phyloP scores from a whole-genome alignment of 768 basidiomycete species.

The Galerina marginata region DNA sequence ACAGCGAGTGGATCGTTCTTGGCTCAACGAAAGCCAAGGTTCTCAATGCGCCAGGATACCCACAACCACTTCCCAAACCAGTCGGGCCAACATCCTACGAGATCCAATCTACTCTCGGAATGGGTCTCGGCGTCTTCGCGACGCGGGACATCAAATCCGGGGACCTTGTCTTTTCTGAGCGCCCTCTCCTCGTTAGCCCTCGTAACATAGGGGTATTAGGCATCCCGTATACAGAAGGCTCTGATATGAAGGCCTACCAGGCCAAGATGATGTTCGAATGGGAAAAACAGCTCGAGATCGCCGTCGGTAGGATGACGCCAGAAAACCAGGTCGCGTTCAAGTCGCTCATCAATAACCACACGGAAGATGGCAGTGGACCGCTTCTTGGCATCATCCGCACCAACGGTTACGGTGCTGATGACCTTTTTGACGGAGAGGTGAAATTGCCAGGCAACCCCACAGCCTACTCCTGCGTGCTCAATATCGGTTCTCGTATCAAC shows the following conservation, averaged over 20 bases:
- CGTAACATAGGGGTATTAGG: neutral
- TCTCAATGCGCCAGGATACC: neutral
- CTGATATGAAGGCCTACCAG: neutral
- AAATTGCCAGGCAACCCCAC: no score
- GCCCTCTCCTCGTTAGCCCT: slow-evolving; percentile 39
- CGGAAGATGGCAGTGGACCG: slow-evolving; percentile 39
- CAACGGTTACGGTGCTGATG: slow-evolving; percentile 32
- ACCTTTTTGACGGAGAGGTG: neutral
- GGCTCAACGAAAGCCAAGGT: slow-evolving; percentile 6
- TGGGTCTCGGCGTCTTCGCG: slow-evolving; percentile 28
- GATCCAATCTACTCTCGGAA: neutral
- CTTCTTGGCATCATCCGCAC: slow-evolving; percentile 38
- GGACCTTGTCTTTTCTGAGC: slow-evolving; percentile 41
- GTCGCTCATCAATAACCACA: slow-evolving; percentile 36
- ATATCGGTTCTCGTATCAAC: slow-evolving; percentile 39
- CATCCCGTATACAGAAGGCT: neutral
- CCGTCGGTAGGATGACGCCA: slow-evolving; percentile 24
- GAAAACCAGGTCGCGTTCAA: slow-evolving; percentile 33
- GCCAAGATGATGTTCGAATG: neutral
- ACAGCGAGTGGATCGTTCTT: slow-evolving; percentile 13
- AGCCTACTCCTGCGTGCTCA: slow-evolving; percentile 5
- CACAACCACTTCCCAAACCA: slow-evolving; percentile 1
- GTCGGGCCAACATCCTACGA: neutral
- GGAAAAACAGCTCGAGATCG: slow-evolving; percentile 1
- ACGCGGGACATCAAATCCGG: slow-evolving; percentile 30